Base-by-base conservation (phyloP, 106 monocot species). In the Platanthera zijinensis region DNA sequence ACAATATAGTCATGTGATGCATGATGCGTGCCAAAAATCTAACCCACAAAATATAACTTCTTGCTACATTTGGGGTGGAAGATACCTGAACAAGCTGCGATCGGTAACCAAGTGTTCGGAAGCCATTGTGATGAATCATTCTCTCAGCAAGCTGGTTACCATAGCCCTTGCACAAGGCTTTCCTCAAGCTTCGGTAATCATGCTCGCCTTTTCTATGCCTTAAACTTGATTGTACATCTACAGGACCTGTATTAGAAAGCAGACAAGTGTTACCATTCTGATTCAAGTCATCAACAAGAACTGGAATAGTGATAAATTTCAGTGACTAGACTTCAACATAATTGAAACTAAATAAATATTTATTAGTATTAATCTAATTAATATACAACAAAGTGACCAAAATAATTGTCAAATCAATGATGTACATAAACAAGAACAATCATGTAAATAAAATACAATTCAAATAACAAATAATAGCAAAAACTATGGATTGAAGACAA, bases 101-200 rank as follows among this genome's bases (percentile, higher is more conserved):
- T 19, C 96, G 84, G 56, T 88, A 91, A 76, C 96, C 96, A 84
- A 97, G 76, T 10, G 87, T 91, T 72, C 81, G 80, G 46, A 91
- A 97, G n/a, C 93, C 96, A 86, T 97, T 97, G 73, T 97, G 96
- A 84, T 91, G 93, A 48, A 97, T 53, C 87, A 87, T 93, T 76
- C 91, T 77, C 57, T 97, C 93, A 71, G 93, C 89, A 70, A 97
- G 89, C 77, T 93, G 93, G 74, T 94, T 91, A 45, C 87, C 93
- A 82, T 94, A 97, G 32, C 96, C 96, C 73, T 57, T 81, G 78
- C 96, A 97, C 75, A 97, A 76, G 72, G 93, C 90, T 84, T 46
- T 91, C 77, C 93, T 89, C 71, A 97, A 75, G 17, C 81, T 89
- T 72, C 28, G 64, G 71, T 97, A 97, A 50, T 89, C 85, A 61